A percentile compares a stretch with the other conserved stretches of the same genome.
Evolutionary conservation across 2,329 filamentous ascomycete genomes (phyloP).

Genomic region (Pseudofabraea citricarpa): DNA sequence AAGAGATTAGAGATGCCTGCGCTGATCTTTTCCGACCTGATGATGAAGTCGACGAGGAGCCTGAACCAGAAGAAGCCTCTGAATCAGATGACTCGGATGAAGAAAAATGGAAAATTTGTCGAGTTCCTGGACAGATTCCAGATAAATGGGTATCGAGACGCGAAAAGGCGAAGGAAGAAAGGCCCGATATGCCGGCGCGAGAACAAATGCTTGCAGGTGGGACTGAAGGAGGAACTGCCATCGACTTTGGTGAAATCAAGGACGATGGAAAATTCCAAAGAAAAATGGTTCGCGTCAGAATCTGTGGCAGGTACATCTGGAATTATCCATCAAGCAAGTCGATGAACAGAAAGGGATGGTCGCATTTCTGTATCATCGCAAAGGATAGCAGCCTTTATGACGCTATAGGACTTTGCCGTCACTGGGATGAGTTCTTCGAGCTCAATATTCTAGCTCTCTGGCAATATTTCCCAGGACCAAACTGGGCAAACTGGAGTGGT

Average conservation of each 20-base stretch:
- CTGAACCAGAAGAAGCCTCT: constrained; percentile 19
- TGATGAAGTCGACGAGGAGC: constrained; percentile 30
- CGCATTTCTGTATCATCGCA: constrained; percentile 45
- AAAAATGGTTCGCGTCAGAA: constrained; percentile 34
- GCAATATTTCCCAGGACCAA: constrained; percentile 41
- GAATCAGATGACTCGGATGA: not conserved
- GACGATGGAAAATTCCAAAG: constrained; percentile 25
- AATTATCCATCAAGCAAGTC: constrained; percentile 44
- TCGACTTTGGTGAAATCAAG: constrained; percentile 30
- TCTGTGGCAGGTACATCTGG: constrained; percentile 44
- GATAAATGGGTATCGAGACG: constrained; percentile 17
- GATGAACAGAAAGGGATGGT: constrained; percentile 42
- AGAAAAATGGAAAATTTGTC: constrained; percentile 1
- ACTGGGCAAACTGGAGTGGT: constrained; percentile 38
- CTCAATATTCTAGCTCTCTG: constrained; percentile 39
- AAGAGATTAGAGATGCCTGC: constrained; percentile 45
- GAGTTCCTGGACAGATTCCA: constrained; percentile 17
- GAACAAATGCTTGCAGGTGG: constrained; percentile 13
- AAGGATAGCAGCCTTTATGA: constrained; percentile 40
- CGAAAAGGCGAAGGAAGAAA: constrained; percentile 16
- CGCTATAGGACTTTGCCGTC: constrained; percentile 41
- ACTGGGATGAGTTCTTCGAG: constrained; percentile 46
- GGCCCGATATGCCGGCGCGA: constrained; percentile 26
- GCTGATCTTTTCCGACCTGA: constrained; percentile 40
- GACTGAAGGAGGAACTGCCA: constrained; percentile 19